Evolutionary conservation across 352 stramenopile genomes (phyloP).

Genomic region (Phytophthora citricola): DNA sequence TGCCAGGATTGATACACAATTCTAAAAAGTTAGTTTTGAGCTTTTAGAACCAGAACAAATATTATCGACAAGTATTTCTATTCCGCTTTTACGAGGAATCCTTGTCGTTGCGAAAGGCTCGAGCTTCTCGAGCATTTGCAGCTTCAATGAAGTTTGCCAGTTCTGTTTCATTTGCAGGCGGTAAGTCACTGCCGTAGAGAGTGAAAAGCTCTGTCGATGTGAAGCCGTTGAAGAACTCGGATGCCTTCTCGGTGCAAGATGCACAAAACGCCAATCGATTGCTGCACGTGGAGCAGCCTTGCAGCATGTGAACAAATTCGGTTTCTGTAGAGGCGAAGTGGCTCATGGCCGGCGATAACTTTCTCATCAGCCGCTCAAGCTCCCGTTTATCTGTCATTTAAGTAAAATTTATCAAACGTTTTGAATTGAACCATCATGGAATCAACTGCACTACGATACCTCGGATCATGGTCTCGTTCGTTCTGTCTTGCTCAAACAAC

Average conservation of each 20-base stretch:
- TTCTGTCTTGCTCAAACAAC: constrained; percentile 41
- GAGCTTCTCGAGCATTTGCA: constrained; percentile 49
- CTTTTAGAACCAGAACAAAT: background rate
- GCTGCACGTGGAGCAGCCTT: constrained; percentile 60
- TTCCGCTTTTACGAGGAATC: background rate
- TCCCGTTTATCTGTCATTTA: constrained; percentile 50
- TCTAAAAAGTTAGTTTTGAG: background rate
- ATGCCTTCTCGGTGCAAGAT: constrained; percentile 50
- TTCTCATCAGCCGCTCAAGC: constrained; percentile 66
- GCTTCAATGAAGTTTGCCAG: constrained; percentile 51
- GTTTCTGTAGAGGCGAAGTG: constrained; percentile 58
- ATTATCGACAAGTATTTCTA: no score
- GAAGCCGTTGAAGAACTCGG: constrained; percentile 74
- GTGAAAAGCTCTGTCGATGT: constrained; percentile 54
- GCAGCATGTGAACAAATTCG: constrained; percentile 66
- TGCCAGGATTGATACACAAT: no score
- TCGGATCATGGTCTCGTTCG: constrained; percentile 45
- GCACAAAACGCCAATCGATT: constrained; percentile 62
- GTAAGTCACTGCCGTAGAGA: constrained; percentile 65
- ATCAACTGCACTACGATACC: constrained; percentile 24
- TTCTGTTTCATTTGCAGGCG: constrained; percentile 51
- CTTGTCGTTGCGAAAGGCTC: constrained; percentile 26
- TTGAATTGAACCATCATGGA: background rate
- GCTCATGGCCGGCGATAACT: constrained; percentile 68
- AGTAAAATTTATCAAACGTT: background rate